Base-by-base conservation (phyloP, 129 eudicot species). In the Flaveria sonorensis region DNA sequence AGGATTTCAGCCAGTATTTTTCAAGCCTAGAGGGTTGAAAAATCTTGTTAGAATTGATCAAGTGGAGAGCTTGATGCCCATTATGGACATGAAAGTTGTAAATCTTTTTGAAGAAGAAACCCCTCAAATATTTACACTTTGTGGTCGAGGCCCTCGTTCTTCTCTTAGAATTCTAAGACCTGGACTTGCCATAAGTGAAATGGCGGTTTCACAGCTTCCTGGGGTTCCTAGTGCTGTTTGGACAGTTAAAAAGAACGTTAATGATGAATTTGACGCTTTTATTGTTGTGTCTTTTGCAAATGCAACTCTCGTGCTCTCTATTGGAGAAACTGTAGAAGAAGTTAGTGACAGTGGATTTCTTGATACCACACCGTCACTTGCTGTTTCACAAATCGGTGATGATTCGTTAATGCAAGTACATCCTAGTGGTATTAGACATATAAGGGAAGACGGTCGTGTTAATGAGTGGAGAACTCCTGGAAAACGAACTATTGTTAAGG, bases 401-500 rank as follows among this genome's bases (percentile, higher is more conserved):
- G 99, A 92, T 87, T 95, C 99, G 48, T 82, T 95, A 18, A 95
- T 95, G 99, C 99, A 95, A 87, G 97, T 95, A 52, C 97, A 95
- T 85, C 97, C 99, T 9, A 88, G 90, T 73, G 99, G 99, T 5
- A 95, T 95, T 32, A 83, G 99, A 83, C 99, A 95, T 71, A 95
- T 95, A 15, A 88, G 99, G 68, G 99, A 95, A 77, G 95, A 92
- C 60, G 97, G 99, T 9, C 94, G 99, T 75, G 79, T 95, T 28
- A 89, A 95, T 75, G 99, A 95, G 83, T 95, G 99, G 99, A 86
- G 99, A 83, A 95, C 99, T 62, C 99, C 99, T 6, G 99, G 99
- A 19, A 95, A 95, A 85, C 84, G 91, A 79, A 95, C 97, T 0
- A 95, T 95, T 65, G 97, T 95, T 24, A 92, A 95, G 90, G 99